These are phyloP conservation scores for Aspergillus tamarii DNA, from an alignment of 2,329 filamentous ascomycete species.

Conservation along the genomic window DNA sequence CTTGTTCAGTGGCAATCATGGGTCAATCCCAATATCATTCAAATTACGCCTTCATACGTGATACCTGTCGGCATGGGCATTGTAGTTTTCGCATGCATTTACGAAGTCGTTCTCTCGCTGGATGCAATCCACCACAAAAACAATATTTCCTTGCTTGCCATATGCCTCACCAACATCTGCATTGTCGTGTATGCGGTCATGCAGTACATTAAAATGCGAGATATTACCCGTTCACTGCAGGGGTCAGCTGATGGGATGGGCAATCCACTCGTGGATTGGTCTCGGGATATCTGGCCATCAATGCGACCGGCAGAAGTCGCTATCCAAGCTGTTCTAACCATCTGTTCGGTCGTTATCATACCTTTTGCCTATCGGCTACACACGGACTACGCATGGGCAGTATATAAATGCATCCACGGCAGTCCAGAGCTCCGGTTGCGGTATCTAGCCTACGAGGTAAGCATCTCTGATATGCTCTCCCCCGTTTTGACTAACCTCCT, in stretches of 20 bases:
- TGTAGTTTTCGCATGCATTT: conserved; percentile 10
- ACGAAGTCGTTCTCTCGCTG: conserved; percentile 16
- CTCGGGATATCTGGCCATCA: conserved; percentile 15
- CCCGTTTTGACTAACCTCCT: not conserved
- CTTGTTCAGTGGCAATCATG: conserved; percentile 7
- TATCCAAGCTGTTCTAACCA: conserved; percentile 17
- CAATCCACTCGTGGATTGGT: conserved; percentile 15
- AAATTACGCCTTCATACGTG: not conserved
- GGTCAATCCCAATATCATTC: conserved; percentile 5
- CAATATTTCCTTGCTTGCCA: conserved; percentile 22
- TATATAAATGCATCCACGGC: conserved; percentile 23
- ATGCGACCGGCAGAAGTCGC: conserved; percentile 18
- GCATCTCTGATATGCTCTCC: not conserved
- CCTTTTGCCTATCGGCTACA: conserved; percentile 20
- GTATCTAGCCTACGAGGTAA: conserved; percentile 15
- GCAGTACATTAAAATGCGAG: conserved; percentile 17
- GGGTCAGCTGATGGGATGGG: not conserved
- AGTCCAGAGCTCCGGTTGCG: conserved; percentile 11
- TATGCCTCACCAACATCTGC: conserved; percentile 21
- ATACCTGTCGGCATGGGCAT: conserved; percentile 1
- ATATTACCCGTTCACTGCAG: not conserved
- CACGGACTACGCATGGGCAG: conserved; percentile 23
- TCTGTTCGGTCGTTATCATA: conserved; percentile 16
- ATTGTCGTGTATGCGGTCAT: conserved; percentile 17
- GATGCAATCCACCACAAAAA: conserved; percentile 25